These are phyloP conservation scores for Rosa chinensis DNA, from an alignment of 306 rosid species.

Conservation along the genomic window DNA sequence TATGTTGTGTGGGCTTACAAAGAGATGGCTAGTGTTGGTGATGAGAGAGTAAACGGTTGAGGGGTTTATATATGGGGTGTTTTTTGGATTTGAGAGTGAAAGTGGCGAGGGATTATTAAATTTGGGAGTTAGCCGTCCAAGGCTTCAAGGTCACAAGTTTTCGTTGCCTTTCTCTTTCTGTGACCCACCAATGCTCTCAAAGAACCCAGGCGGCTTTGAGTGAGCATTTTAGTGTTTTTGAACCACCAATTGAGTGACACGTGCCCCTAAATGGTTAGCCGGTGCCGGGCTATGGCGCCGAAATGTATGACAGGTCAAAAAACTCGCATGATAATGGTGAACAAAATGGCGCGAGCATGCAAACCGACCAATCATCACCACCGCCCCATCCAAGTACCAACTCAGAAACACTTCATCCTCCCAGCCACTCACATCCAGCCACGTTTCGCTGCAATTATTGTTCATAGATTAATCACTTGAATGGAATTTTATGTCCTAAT, in stretches of 20 bases:
- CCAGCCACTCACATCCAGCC: slow-evolving; percentile 31
- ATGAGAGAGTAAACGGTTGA: neutral
- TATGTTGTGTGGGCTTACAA: neutral
- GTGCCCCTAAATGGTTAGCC: neutral
- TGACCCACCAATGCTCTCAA: neutral
- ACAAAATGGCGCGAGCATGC: slow-evolving; percentile 3
- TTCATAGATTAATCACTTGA: neutral
- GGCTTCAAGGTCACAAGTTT: neutral
- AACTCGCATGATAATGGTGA: slow-evolving; percentile 12
- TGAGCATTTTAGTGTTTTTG: neutral
- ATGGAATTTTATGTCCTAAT: neutral
- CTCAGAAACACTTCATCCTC: slow-evolving; percentile 4
- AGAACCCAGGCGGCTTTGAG: neutral
- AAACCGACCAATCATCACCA: slow-evolving; percentile 33
- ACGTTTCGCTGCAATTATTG: slow-evolving; percentile 18
- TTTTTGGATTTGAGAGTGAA: neutral
- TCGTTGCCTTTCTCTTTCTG: neutral
- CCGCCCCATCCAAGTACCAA: slow-evolving; percentile 12
- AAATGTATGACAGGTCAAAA: neutral
- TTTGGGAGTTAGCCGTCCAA: slow-evolving; percentile 21
- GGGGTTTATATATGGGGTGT: slow-evolving; percentile 1
- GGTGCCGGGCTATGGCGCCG: neutral
- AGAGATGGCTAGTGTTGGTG: neutral
- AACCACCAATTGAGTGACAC: neutral
- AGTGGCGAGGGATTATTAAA: slow-evolving; percentile 7